These are phyloP conservation scores for Apiospora phragmitis DNA, from an alignment of 2,329 filamentous ascomycete genomes.

Conservation along the genomic window DNA sequence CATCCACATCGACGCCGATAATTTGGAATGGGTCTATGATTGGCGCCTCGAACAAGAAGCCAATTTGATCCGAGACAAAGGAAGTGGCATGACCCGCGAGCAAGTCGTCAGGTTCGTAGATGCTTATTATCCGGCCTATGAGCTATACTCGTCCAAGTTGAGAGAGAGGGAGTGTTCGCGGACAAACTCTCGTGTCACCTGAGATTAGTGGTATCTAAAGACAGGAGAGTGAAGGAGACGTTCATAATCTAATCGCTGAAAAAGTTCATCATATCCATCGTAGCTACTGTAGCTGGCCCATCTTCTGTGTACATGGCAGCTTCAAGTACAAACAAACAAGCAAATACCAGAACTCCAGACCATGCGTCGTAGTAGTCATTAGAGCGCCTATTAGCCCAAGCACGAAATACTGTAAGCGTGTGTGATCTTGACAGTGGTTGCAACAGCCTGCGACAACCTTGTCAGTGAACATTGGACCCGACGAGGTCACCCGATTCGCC, in stretches of 20 bases:
- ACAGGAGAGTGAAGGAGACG: slow-evolving; percentile 60
- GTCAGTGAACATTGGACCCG: neutral
- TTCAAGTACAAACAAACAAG: neutral
- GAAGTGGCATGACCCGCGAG: slow-evolving; percentile 79
- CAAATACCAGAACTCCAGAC: slow-evolving; percentile 12
- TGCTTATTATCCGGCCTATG: slow-evolving; percentile 70
- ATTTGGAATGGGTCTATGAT: slow-evolving; percentile 74
- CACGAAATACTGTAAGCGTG: neutral
- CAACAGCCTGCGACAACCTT: neutral
- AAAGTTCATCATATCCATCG: neutral
- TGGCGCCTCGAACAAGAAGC: slow-evolving; percentile 85
- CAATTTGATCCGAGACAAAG: slow-evolving; percentile 64
- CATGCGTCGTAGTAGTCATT: slow-evolving; percentile 12
- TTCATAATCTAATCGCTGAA: slow-evolving; percentile 44
- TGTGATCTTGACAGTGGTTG: neutral
- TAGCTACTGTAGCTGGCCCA: neutral
- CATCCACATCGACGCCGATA: slow-evolving; percentile 66
- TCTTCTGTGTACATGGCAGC: slow-evolving; percentile 1
- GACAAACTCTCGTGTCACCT: slow-evolving; percentile 56
- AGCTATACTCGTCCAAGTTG: slow-evolving; percentile 64
- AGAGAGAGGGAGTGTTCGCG: slow-evolving; percentile 57
- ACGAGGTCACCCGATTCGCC: neutral
- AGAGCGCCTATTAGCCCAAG: neutral
- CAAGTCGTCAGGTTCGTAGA: slow-evolving; percentile 75
- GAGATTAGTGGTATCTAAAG: slow-evolving; percentile 59